Base-by-base conservation (phyloP, 805 yeast species). In the Priceomyces carsonii region DNA sequence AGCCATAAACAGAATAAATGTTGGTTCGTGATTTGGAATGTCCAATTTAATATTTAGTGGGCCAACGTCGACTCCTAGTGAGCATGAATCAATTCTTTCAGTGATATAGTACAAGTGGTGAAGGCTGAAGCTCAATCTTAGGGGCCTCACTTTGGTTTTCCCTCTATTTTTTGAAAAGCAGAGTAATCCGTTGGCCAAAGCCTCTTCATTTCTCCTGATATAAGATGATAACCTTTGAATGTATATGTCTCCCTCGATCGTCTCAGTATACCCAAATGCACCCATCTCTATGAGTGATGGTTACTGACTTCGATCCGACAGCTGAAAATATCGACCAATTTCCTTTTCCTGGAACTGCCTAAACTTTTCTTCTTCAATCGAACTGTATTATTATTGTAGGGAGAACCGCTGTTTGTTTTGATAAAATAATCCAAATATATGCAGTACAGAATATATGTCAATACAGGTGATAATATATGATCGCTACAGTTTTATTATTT, bases 61-160 rank as follows among this genome's bases (percentile, higher is more conserved):
- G 0, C 87, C 87, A 7, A 80, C 77, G 19, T 69, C 74, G 18
- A 68, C 72, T 6, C 67, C 73, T 37, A 48, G 69, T 43, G 42
- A 68, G 58, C 52, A 74, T 36, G 38, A 67, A 62, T 66, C 79
- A 57, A 81, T 77, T 34, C 74, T 64, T 26, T 79, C 84, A n/a
- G 77, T 55, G 15, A 80, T 63, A 46, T 73, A 80, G 50, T 77
- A 81, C 18, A 80, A 61, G 51, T 81, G 86, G 52, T 80, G 87
- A 18, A 79, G 61, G 12, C 85, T 78, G 34, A 81, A 61, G 9
- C 76, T 71, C 15, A 81, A 60, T 39, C 85, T 57, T 9, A 76
- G 72, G 0, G 84, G 82, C 46, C 77, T 79, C 24, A 55, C 51
- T 35, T 55, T 61, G 18, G 55, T 24, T 14, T 38, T 26, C 18